phyloP scores from a whole-genome alignment of 352 stramenopile species.

The Globisporangium spiculum region DNA sequence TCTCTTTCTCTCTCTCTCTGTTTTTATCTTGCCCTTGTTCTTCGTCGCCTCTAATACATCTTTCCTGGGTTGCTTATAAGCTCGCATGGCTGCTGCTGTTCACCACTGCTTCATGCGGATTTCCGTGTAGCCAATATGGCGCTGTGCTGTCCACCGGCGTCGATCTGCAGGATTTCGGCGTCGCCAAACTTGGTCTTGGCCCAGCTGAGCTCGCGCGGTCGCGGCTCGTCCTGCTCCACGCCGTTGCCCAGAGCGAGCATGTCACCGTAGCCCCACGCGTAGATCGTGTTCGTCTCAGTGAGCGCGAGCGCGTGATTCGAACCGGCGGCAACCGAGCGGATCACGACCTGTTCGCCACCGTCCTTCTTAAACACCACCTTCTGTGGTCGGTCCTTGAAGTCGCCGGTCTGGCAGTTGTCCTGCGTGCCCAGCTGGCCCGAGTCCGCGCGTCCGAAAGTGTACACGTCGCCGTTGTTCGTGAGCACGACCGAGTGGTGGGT shows the following conservation, averaged over 20 bases:
- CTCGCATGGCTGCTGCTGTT: background rate
- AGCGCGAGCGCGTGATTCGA: constrained; percentile 88
- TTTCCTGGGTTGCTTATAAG: background rate
- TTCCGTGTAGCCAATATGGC: constrained; percentile 54
- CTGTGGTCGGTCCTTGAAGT: constrained; percentile 80
- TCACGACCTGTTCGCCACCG: constrained; percentile 16
- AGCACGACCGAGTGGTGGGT: constrained; percentile 92
- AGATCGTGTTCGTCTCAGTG: constrained; percentile 71
- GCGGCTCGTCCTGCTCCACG: constrained; percentile 75
- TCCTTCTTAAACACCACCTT: constrained; percentile 45
- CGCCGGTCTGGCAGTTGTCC: constrained; percentile 65
- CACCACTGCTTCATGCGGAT: background rate
- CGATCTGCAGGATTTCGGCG: constrained; percentile 68
- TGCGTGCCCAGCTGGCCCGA: constrained; percentile 91
- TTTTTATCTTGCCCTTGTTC: background rate
- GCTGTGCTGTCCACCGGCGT: constrained; percentile 88
- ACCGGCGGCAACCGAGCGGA: constrained; percentile 56
- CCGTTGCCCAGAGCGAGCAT: constrained; percentile 90
- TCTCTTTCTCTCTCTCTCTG: no score
- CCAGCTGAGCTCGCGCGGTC: constrained; percentile 65
- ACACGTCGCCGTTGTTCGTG: constrained; percentile 85
- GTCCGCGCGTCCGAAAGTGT: constrained; percentile 91
- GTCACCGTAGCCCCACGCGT: constrained; percentile 92
- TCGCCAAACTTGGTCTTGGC: constrained; percentile 63
- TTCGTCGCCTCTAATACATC: background rate